Evolutionary conservation across 176 grass and related monocot species (phyloP), one percentile per base, ranked within the genome.

Genomic region (Hsuehochloa calcarea): DNA sequence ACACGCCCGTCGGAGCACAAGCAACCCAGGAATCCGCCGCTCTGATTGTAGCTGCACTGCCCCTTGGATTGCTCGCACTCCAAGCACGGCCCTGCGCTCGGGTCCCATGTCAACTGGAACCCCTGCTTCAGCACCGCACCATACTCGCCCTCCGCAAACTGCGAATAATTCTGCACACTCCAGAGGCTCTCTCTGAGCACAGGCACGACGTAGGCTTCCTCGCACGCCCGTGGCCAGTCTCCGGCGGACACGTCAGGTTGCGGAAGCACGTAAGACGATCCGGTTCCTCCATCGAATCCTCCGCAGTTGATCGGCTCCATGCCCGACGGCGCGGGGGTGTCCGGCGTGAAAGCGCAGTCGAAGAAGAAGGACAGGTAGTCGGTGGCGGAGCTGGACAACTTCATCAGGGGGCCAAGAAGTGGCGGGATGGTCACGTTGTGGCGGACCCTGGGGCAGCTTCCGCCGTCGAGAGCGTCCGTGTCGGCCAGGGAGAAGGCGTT

Each of bases 41-140:
- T 17, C 49, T 58, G 38, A 70, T 59, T 68, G 87, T 85, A 92
- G 68, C 84, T 73, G 80, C 89, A 87, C 84, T 83, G 89, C 0
- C 84, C 89, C 0, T 5, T 0, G 67, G 74, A 79, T 0, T 5
- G 0, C 79, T 90, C 89, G 60, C 84, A 89, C 0, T 1, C 0
- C 22, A 5, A 40, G 74, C 91, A 92, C 0, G 26, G 17, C 3
- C 80, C 87, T 0, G 13, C 10, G 59, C 51, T 88, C 0, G 87
- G 84, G 26, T 92, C 72, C 91, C 91, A 92, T 4, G 12, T 77
- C 19, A 92, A 17, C 34, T 80, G 91, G 84, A 92, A 90, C 51
- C 91, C 91, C 13, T 10, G 15, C 1, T 45, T 84, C 17, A 92
- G 59, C 79, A 79, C 16, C 1, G 8, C 1, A 11, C 79, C 75